A percentile compares a stretch with the other conserved stretches of the same genome.
phyloP scores from a whole-genome alignment of 345 rosid genomes.

The Camelina laxa region DNA sequence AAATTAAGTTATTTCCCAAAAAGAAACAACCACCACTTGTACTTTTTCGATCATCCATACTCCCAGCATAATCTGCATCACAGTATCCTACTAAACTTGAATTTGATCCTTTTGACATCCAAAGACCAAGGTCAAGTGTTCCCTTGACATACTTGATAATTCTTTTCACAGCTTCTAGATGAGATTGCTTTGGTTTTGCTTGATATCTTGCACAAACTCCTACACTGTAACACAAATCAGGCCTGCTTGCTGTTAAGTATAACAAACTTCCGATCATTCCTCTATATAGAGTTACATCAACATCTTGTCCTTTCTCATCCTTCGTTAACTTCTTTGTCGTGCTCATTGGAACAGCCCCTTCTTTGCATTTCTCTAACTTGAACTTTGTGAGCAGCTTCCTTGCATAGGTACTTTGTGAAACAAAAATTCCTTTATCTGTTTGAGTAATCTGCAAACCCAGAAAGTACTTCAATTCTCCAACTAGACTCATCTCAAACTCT shows the following conservation, averaged over 20 bases:
- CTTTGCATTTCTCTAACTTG: not conserved
- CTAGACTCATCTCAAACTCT: not conserved
- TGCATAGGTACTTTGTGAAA: not conserved
- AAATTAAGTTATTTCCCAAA: no score
- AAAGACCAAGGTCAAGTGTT: not conserved
- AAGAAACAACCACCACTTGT: not conserved
- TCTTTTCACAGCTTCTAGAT: no score
- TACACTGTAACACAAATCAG: no score
- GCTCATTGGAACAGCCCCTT: not conserved
- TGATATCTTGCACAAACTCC: no score
- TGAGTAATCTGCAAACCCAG: not conserved
- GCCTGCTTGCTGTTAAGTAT: no score
- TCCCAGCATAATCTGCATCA: not conserved
- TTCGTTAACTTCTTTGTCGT: not conserved
- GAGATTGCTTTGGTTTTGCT: no score
- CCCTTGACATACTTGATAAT: no score
- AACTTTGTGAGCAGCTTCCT: not conserved
- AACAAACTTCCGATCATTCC: no score
- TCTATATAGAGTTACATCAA: not conserved
- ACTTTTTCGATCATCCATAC: no score
- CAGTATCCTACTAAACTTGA: not conserved
- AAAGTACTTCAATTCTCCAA: not conserved
- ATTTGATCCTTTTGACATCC: not conserved
- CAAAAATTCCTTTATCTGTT: not conserved
- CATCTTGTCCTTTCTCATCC: not conserved